phyloP scores from a whole-genome alignment of 164 flowering plant genomes.

The Chloranthus sessilifolius region DNA sequence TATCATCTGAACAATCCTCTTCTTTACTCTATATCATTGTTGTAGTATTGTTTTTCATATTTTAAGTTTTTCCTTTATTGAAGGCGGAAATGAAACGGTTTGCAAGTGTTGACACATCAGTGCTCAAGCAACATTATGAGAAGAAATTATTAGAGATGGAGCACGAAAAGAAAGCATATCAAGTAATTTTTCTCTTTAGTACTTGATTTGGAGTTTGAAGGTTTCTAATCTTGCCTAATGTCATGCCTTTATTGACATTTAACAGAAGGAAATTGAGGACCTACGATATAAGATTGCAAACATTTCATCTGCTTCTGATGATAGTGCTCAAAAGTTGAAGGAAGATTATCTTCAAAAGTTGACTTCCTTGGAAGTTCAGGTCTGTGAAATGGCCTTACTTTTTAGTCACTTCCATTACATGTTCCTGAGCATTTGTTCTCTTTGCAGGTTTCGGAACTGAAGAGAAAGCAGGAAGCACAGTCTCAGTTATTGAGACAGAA shows the following conservation, averaged over 20 bases:
- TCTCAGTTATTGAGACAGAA: constrained; percentile 89
- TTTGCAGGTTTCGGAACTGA: constrained; percentile 79
- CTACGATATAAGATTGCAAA: constrained; percentile 54
- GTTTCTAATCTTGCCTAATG: not conserved
- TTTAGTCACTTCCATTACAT: not conserved
- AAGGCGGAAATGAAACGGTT: constrained; percentile 97
- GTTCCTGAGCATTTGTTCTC: constrained; percentile 3
- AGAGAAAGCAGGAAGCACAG: constrained; percentile 98
- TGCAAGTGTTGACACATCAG: constrained; percentile 56
- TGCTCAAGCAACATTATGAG: constrained; percentile 91
- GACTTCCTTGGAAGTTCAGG: constrained; percentile 86
- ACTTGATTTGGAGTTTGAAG: not conserved
- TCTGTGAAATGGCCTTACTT: constrained; percentile 13
- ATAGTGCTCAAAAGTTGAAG: constrained; percentile 83
- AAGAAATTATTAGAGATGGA: constrained; percentile 88
- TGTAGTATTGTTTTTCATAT: not conserved
- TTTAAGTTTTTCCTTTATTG: constrained; percentile 12
- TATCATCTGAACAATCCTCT: too few species aligned
- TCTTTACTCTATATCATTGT: too few species aligned
- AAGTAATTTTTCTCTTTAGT: constrained; percentile 36
- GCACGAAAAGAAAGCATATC: constrained; percentile 66
- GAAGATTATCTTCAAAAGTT: constrained; percentile 89
- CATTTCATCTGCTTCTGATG: constrained; percentile 76
- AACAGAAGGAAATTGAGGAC: constrained; percentile 88
- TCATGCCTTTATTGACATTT: not conserved